phyloP scores from a whole-genome alignment of 108 stramenopile species.

The Skeletonema tropicum region DNA sequence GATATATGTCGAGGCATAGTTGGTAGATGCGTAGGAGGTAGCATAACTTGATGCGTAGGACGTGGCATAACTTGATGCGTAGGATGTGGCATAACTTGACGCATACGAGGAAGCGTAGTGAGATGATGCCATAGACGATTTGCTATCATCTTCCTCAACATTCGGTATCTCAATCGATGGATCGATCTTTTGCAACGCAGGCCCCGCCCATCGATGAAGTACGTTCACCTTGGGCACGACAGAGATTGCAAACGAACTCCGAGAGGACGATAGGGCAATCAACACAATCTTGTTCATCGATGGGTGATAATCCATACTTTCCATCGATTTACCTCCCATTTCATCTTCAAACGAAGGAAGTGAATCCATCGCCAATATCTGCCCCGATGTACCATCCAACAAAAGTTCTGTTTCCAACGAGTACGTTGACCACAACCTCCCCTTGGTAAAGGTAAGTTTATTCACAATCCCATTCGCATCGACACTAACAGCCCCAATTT shows the following conservation, averaged over 20 bases:
- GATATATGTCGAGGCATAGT: conserved; percentile 21
- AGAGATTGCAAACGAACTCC: conserved; percentile 86
- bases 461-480: conserved; percentile 90
- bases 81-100: not conserved
- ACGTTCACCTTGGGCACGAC: conserved; percentile 83
- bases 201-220: conserved; percentile 84
- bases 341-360: conserved; percentile 57
- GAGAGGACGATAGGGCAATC: conserved; percentile 83
- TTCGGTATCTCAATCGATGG: conserved; percentile 6
- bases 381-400: conserved; percentile 88
- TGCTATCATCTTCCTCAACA: conserved; percentile 12
- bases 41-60: conserved; percentile 9
- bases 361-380: conserved; percentile 79
- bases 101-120: conserved; percentile 9
- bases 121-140: conserved; percentile 19
- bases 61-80: conserved; percentile 7
- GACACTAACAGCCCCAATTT: conserved; percentile 71
- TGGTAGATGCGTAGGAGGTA: not conserved
- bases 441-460: conserved; percentile 75
- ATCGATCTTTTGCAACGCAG: conserved; percentile 50
- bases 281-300: conserved; percentile 54
- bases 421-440: conserved; percentile 75
- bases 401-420: conserved; percentile 86
- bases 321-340: conserved; percentile 13
- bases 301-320: conserved; percentile 19